A percentile compares a stretch with the other conserved stretches of the same genome.
These are phyloP conservation scores for Sporothrix dimorphospora DNA, from an alignment of 2,329 filamentous ascomycete genomes.

Conservation along the genomic window DNA sequence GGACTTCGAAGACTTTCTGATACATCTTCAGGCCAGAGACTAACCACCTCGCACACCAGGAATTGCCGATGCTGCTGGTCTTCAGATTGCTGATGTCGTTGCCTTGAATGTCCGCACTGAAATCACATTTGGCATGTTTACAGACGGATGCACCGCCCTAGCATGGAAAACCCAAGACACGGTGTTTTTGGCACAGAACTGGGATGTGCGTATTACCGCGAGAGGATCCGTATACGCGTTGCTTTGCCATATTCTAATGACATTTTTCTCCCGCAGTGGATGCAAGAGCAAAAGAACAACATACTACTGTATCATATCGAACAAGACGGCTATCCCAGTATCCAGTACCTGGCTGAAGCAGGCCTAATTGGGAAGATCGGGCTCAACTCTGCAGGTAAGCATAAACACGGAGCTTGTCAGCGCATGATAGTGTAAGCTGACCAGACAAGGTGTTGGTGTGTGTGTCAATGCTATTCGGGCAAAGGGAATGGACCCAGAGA, in stretches of 20 bases:
- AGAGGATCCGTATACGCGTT: no score
- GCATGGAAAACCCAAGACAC: constrained; percentile 45
- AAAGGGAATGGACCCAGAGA: constrained; percentile 54
- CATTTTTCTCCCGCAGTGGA: constrained; percentile 35
- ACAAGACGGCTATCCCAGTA: constrained; percentile 45
- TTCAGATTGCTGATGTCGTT: constrained; percentile 55
- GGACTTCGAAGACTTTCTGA: background rate
- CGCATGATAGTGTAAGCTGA: background rate
- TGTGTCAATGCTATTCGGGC: constrained; percentile 65
- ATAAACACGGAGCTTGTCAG: no score
- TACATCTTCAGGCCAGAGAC: no score
- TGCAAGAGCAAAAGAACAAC: constrained; percentile 23
- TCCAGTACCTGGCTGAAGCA: constrained; percentile 61
- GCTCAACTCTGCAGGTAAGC: constrained; percentile 48
- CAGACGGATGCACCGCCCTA: constrained; percentile 60
- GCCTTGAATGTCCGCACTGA: constrained; percentile 62
- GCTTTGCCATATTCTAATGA: no score
- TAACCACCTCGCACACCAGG: background rate
- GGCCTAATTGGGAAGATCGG: constrained; percentile 69
- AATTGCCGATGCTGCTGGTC: constrained; percentile 54
- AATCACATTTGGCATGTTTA: constrained; percentile 59
- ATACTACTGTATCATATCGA: background rate
- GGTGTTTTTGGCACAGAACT: constrained; percentile 59
- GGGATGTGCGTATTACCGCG: constrained; percentile 47
- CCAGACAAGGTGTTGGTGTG: constrained; percentile 57